phyloP scores from a whole-genome alignment of 2,329 filamentous ascomycete genomes.

The Verticillium klebahnii region DNA sequence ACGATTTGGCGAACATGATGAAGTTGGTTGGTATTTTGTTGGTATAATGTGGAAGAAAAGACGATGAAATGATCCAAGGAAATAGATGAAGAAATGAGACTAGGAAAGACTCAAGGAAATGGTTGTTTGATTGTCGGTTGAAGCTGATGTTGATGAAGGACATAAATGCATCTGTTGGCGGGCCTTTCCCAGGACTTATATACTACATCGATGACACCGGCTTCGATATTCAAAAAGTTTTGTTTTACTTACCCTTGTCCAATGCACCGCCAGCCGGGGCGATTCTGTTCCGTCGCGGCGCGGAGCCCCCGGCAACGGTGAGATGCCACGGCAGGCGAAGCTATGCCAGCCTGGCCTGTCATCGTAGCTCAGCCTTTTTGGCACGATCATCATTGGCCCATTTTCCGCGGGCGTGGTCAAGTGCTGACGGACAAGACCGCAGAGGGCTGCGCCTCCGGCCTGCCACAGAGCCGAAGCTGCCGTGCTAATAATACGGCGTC shows the following conservation, averaged over 20 bases:
- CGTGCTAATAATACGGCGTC: neutral
- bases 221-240: neutral
- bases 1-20: conserved; percentile 27
- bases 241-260: neutral
- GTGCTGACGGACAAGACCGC: neutral
- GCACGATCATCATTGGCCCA: neutral
- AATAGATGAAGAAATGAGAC: neutral
- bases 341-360: neutral
- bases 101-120: conserved; percentile 6
- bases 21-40: neutral
- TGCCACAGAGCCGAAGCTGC: neutral
- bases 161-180: neutral
- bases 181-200: neutral
- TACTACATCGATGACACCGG: neutral
- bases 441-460: neutral
- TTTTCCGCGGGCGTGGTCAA: neutral
- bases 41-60: neutral
- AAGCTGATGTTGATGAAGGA: conserved; percentile 2
- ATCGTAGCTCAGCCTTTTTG: neutral
- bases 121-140: neutral
- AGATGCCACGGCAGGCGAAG: neutral
- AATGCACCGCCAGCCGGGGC: conserved; percentile 7
- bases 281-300: conserved; percentile 5
- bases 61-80: conserved; percentile 1
- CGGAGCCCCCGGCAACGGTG: neutral